Conservation (phyloP, 768 basidiomycete species). For the Lactarius evosmus region DNA sequence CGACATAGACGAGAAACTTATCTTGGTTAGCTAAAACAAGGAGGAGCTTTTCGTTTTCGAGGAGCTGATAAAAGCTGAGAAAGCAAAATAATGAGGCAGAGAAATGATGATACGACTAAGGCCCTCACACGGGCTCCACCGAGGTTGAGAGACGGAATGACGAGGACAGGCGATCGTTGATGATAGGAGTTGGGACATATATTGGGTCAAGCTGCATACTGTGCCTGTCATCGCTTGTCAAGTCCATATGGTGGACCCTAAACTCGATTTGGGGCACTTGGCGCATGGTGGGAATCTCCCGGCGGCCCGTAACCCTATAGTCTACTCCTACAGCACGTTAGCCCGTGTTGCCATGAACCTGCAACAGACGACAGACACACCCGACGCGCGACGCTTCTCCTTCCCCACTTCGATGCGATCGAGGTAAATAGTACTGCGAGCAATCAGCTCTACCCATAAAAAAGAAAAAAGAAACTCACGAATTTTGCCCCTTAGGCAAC, state of each 20-base stretch:
- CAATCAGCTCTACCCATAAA: neutral
- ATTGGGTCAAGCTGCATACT: slow-evolving; percentile 14
- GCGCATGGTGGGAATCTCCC: neutral
- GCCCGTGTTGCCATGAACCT: neutral
- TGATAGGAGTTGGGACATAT: slow-evolving; percentile 9
- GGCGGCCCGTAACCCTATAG: slow-evolving; percentile 18
- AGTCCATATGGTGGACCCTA: slow-evolving; percentile 4
- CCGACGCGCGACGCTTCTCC: neutral
- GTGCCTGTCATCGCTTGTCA: slow-evolving; percentile 20
- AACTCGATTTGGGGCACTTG: slow-evolving; percentile 5
- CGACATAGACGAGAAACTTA: slow-evolving; percentile 16
- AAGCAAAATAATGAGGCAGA: neutral
- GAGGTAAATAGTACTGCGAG: slow-evolving; percentile 3
- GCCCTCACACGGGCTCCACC: slow-evolving; percentile 6
- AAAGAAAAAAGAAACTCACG: neutral
- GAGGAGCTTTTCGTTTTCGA: slow-evolving; percentile 24
- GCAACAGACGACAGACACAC: neutral
- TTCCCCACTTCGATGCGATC: neutral
- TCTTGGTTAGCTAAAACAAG: slow-evolving; percentile 11
- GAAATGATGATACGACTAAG: neutral
- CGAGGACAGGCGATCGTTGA: neutral
- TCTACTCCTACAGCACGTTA: slow-evolving; percentile 1
- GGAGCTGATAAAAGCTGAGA: slow-evolving; percentile 18
- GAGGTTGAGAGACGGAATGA: slow-evolving; percentile 6
- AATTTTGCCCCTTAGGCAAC: neutral